Evolutionary conservation across 139 green algal species (phyloP).

Genomic region (Coccomyxa sp.): DNA sequence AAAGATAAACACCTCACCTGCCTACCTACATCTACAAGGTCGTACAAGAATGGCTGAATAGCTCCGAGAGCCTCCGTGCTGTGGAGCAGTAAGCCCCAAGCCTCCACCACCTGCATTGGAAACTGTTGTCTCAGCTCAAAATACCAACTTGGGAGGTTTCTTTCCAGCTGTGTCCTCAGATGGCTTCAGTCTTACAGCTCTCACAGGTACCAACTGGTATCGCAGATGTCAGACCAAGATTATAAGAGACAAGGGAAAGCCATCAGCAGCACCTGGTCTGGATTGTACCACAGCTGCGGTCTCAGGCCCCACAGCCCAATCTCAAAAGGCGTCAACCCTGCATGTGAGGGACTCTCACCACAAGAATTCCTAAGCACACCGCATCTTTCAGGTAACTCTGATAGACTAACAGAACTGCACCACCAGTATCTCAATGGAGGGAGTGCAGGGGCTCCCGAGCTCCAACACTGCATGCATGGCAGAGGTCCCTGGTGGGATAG

Average conservation of each 20-base stretch:
- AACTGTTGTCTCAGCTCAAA: not conserved
- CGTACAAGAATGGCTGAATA: constrained; percentile 26
- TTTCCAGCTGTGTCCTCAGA: not conserved
- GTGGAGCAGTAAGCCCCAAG: constrained; percentile 27
- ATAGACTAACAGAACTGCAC: no score
- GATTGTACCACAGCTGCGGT: constrained; percentile 38
- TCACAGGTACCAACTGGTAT: not conserved
- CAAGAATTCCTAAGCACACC: no score
- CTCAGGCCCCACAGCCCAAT: constrained; percentile 29
- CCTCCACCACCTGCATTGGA: constrained; percentile 18
- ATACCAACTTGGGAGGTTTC: not conserved
- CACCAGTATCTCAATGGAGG: no score
- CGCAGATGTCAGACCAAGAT: not conserved
- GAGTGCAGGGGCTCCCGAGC: no score
- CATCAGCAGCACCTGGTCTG: constrained; percentile 4
- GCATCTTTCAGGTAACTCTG: no score
- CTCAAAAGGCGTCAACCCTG: constrained; percentile 20
- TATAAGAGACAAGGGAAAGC: not conserved
- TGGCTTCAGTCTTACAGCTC: not conserved
- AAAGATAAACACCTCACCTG: no score
- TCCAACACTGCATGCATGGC: no score
- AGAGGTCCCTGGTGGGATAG: no score
- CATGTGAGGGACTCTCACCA: no score
- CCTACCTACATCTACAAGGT: constrained; percentile 35
- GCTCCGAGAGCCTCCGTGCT: not conserved